Base-by-base conservation (phyloP, 1,139 yeast genomes). In the Blastobotrys serpentis region DNA sequence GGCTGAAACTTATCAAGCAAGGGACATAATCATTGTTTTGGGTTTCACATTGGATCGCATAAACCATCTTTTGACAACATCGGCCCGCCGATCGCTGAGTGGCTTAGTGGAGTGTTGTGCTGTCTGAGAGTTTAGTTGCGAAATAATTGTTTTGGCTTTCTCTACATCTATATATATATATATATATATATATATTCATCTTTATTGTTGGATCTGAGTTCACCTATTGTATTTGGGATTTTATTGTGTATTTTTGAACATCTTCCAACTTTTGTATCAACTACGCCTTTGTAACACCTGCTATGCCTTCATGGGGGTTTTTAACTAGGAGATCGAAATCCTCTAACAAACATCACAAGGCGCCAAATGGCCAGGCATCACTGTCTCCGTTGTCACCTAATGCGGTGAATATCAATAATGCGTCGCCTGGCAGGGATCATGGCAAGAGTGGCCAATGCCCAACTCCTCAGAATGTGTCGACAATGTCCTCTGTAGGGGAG, bases 401-500 rank as follows among this genome's bases (percentile, higher is more conserved):
- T 29, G 32, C 32, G n/a, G 32, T 29, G 13, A 29, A 29, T 14
- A 29, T 29, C 32, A 29, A 17, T 21, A 33, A 17, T 33, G 37
- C 37, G 37, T 16, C 16, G 34, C 5, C 41, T 26, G 16, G 8
- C 16, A 37, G 41, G 7, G 41, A 18, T 23, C 33, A 21, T 23
- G 18, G 23, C n/a, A n/a, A n/a, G n/a, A n/a, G n/a, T n/a, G n/a
- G 26, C 26, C 26, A 5, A 10, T 23, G 26, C 26, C 26, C 26
- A n/a, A n/a, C 49, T 11, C 37, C 50, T 23, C 45, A 48, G 7
- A 50, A 49, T 39, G 57, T 59, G 19, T 57, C 61, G 14, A 59
- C 63, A 23, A 36, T 56, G 52, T 54, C 59, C 25, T 59, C 63
- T 4, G 52, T 50, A n/a, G 56, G 54, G 18, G 62, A 57, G 17